These are phyloP conservation scores for Cladosporium sp. DNA, from an alignment of 2,329 filamentous ascomycete species.

Conservation along the genomic window DNA sequence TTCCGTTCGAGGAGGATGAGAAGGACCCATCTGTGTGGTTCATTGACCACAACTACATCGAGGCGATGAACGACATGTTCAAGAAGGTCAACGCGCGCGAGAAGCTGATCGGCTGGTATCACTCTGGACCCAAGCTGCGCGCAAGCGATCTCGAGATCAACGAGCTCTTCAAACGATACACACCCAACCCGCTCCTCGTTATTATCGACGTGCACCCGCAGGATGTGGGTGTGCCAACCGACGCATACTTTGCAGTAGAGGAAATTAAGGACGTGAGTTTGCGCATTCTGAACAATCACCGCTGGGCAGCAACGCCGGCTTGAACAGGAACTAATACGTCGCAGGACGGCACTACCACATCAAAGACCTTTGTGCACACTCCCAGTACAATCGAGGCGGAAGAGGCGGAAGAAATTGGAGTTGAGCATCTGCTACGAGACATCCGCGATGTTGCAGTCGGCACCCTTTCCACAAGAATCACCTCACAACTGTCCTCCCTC, in stretches of 20 bases:
- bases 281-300: neutral
- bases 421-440: constrained; percentile 94
- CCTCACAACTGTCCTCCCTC: constrained; percentile 93
- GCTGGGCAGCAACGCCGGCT: neutral
- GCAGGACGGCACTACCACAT: constrained; percentile 92
- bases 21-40: constrained; percentile 99
- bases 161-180: constrained; percentile 99
- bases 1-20: constrained; percentile 98
- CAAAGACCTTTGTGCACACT: constrained; percentile 97
- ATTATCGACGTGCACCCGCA: constrained; percentile 99
- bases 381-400: constrained; percentile 98
- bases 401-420: constrained; percentile 97
- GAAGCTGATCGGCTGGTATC: constrained; percentile 99
- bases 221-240: constrained; percentile 93
- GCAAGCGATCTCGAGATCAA: constrained; percentile 98
- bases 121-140: constrained; percentile 93
- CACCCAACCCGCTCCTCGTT: constrained; percentile 89
- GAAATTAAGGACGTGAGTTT: constrained; percentile 89
- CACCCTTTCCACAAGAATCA: constrained; percentile 92
- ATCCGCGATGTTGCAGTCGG: constrained; percentile 97
- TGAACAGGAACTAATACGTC: constrained; percentile 10
- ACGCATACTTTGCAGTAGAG: constrained; percentile 98
- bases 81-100: constrained; percentile 99
- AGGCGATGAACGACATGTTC: constrained; percentile 99
- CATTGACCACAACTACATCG: constrained; percentile 97